Evolutionary conservation across 2,329 filamentous ascomycete species (phyloP).

Genomic region (Calonectria honghensis): DNA sequence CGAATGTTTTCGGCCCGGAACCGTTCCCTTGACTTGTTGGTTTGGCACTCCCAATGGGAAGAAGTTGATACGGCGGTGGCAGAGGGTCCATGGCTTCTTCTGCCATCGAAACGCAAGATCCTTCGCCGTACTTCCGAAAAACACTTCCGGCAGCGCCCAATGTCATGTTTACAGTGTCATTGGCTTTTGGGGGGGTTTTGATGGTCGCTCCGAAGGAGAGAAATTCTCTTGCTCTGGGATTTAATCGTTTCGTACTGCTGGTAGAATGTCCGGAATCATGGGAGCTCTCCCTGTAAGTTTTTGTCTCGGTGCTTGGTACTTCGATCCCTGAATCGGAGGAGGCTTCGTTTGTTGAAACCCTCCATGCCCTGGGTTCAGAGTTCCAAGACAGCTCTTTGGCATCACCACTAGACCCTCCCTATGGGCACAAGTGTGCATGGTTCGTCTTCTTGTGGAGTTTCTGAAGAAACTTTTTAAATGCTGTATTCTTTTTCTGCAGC

Average conservation of each 20-base stretch:
- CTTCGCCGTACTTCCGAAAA: not conserved
- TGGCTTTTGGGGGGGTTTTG: not conserved
- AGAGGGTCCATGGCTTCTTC: not conserved
- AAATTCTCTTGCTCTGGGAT: conserved; percentile 60
- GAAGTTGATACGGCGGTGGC: not conserved
- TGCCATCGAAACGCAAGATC: not conserved
- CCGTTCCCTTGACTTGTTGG: not conserved
- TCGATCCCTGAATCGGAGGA: conserved; percentile 40
- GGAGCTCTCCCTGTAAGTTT: conserved; percentile 39
- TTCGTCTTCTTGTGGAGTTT: conserved; percentile 50
- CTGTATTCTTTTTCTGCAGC: conserved; percentile 45
- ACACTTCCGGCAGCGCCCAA: not conserved
- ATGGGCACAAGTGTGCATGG: conserved; percentile 9
- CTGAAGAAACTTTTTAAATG: conserved; percentile 55
- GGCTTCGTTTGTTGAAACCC: not conserved
- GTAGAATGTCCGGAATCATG: conserved; percentile 48
- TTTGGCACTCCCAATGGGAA: not conserved
- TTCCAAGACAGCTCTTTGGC: conserved; percentile 33
- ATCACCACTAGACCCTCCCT: conserved; percentile 13
- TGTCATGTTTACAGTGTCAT: not conserved
- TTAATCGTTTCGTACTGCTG: conserved; percentile 49
- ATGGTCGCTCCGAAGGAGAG: conserved; percentile 52
- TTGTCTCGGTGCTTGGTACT: not conserved
- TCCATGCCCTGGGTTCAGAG: not conserved
- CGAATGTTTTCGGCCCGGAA: not conserved